Evolutionary conservation across 805 yeast genomes (phyloP).

Genomic region (Candida methanosorbosa): DNA sequence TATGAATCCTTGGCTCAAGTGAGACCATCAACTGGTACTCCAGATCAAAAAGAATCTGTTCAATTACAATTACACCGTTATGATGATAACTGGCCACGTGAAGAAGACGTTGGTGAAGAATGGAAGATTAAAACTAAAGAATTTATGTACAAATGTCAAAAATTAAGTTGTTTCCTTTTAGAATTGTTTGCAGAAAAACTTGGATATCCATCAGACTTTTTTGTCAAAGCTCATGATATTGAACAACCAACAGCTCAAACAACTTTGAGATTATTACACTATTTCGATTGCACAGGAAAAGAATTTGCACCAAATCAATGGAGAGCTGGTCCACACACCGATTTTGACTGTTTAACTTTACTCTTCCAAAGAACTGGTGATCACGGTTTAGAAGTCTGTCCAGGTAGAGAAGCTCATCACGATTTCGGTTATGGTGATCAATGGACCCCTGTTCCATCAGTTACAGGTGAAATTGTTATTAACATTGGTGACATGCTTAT

Average conservation of each 20-base stretch:
- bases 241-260: conserved; percentile 21
- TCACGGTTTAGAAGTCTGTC: conserved; percentile 28
- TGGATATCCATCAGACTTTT: conserved; percentile 19
- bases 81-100: conserved; percentile 23
- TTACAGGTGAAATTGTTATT: conserved; percentile 26
- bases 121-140: conserved; percentile 17
- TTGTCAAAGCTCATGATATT: conserved; percentile 21
- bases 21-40: conserved; percentile 27
- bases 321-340: conserved; percentile 31
- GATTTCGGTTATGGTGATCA: conserved; percentile 25
- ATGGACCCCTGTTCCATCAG: conserved; percentile 26
- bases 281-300: conserved; percentile 20
- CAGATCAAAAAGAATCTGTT: conserved; percentile 24
- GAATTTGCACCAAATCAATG: conserved; percentile 16
- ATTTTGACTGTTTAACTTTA: conserved; percentile 26
- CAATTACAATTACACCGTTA: conserved; percentile 24
- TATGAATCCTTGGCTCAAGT: conserved; percentile 24
- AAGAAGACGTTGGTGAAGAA: conserved; percentile 19
- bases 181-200: conserved; percentile 23
- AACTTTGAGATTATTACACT: conserved; percentile 25
- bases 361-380: conserved; percentile 27
- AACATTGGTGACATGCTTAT: conserved; percentile 31
- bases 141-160: conserved; percentile 18
- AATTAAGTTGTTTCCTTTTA: conserved; percentile 17
- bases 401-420: conserved; percentile 27